Percentiles rank a stretch among this genome's conserved stretches.
phyloP scores from a whole-genome alignment of 129 eudicot species.

The Heracleum sosnowskyi region DNA sequence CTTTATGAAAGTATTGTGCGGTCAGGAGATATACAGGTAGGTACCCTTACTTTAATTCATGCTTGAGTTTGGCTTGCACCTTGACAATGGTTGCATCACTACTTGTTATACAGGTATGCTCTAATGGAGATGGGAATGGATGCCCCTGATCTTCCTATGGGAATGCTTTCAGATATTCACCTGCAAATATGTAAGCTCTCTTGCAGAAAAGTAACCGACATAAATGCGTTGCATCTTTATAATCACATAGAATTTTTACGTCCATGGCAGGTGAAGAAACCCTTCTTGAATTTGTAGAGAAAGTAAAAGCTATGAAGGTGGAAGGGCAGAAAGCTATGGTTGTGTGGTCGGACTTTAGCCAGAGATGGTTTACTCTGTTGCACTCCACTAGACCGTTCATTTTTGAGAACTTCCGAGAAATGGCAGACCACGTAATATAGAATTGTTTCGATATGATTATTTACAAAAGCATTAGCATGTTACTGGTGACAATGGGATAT shows the following conservation, averaged over 20 bases:
- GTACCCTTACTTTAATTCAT: not conserved
- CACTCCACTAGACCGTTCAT: conserved; percentile 68
- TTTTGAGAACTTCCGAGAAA: conserved; percentile 41
- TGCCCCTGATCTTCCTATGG: conserved; percentile 67
- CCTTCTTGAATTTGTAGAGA: conserved; percentile 44
- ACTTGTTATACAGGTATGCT: conserved; percentile 57
- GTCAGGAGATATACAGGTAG: conserved; percentile 72
- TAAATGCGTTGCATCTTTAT: not conserved
- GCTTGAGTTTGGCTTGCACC: not conserved
- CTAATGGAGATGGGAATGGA: conserved; percentile 83
- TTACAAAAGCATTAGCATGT: not conserved
- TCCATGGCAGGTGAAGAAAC: conserved; percentile 49
- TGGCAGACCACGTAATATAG: conserved; percentile 69
- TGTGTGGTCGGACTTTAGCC: conserved; percentile 81
- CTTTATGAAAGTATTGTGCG: conserved; percentile 69
- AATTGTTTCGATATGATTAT: not conserved
- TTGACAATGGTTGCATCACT: not conserved
- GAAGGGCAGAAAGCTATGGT: conserved; percentile 32
- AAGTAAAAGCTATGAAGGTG: conserved; percentile 17
- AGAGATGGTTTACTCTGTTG: conserved; percentile 70
- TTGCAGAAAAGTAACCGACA: not conserved
- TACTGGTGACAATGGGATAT: not conserved
- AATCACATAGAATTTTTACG: not conserved
- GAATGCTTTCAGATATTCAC: conserved; percentile 69
- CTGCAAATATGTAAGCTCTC: conserved; percentile 41